Conservation (phyloP, 352 stramenopile species). For the Pythium phragmitis region DNA sequence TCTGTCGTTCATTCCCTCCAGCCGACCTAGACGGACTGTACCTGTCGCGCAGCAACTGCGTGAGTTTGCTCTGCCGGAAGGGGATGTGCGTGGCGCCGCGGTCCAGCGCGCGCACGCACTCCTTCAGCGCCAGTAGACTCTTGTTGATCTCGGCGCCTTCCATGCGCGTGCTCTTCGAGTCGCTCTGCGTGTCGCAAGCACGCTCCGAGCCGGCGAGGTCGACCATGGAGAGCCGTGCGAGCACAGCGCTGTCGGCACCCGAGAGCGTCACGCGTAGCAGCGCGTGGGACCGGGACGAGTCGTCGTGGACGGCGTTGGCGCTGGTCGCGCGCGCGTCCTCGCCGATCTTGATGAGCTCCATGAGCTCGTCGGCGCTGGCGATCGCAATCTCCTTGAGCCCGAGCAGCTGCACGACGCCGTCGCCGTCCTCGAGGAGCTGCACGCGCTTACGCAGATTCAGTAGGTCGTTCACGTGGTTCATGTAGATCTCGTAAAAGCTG, state of each 20-base stretch:
- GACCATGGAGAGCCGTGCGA: slow-evolving; percentile 75
- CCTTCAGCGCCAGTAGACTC: slow-evolving; percentile 95
- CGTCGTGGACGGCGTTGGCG: slow-evolving; percentile 94
- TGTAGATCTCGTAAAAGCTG: slow-evolving; percentile 97
- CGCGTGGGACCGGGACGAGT: slow-evolving; percentile 91
- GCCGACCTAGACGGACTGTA: not conserved
- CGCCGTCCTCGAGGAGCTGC: slow-evolving; percentile 91
- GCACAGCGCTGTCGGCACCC: slow-evolving; percentile 14
- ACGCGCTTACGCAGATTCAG: slow-evolving; percentile 88
- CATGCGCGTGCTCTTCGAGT: slow-evolving; percentile 85
- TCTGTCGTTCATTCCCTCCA: not conserved
- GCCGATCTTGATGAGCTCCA: slow-evolving; percentile 88
- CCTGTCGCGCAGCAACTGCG: slow-evolving; percentile 88
- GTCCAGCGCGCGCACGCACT: slow-evolving; percentile 95
- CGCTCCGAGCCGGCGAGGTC: slow-evolving; percentile 95
- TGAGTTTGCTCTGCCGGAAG: slow-evolving; percentile 95
- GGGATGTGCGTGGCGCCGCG: slow-evolving; percentile 87
- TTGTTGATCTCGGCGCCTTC: slow-evolving; percentile 98
- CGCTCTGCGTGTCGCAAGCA: slow-evolving; percentile 90
- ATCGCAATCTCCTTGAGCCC: slow-evolving; percentile 90
- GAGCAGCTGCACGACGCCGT: slow-evolving; percentile 90
- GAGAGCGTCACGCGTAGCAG: slow-evolving; percentile 88
- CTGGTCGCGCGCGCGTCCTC: slow-evolving; percentile 91
- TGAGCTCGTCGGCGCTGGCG: slow-evolving; percentile 74
- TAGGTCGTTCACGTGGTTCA: slow-evolving; percentile 94